Conservation (phyloP, 2,329 filamentous ascomycete species). For the Paraphaeosphaeria sporulosa region DNA sequence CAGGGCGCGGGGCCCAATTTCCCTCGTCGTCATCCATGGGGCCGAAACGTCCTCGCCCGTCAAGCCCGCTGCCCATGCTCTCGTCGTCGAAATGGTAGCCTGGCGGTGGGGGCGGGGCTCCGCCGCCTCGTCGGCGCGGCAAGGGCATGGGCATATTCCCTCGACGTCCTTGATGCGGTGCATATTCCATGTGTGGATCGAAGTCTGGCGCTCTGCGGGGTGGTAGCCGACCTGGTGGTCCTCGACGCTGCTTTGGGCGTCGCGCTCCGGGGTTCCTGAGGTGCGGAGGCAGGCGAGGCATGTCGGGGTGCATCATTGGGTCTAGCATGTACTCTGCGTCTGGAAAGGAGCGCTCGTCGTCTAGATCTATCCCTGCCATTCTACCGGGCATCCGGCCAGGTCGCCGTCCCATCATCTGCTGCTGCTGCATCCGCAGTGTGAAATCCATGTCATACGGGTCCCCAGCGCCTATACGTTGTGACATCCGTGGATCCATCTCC, state of each 20-base stretch:
- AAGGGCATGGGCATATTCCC: not conserved
- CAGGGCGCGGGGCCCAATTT: not conserved
- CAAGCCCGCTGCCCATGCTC: not conserved
- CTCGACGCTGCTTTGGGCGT: not conserved
- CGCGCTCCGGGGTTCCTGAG: slow-evolving; percentile 5
- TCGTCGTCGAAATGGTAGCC: not conserved
- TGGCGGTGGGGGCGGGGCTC: not conserved
- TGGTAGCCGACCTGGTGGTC: not conserved
- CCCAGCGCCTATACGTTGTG: slow-evolving; percentile 15
- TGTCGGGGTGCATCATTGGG: slow-evolving; percentile 9
- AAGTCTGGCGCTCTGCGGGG: not conserved
- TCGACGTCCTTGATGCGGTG: not conserved
- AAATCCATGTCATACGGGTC: slow-evolving; percentile 18
- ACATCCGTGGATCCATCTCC: slow-evolving; percentile 21
- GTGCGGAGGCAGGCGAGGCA: slow-evolving; percentile 8
- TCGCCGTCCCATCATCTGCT: slow-evolving; percentile 12
- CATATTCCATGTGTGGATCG: not conserved
- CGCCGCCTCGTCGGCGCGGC: not conserved
- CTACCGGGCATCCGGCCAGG: slow-evolving; percentile 8
- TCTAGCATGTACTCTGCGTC: slow-evolving; percentile 16
- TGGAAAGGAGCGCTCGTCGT: slow-evolving; percentile 19
- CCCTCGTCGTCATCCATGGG: not conserved
- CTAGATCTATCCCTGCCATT: slow-evolving; percentile 11
- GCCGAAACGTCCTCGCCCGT: not conserved
- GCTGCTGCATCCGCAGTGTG: slow-evolving; percentile 15